phyloP scores from a whole-genome alignment of 2,329 filamentous ascomycete genomes.

The Xylaria sp. region DNA sequence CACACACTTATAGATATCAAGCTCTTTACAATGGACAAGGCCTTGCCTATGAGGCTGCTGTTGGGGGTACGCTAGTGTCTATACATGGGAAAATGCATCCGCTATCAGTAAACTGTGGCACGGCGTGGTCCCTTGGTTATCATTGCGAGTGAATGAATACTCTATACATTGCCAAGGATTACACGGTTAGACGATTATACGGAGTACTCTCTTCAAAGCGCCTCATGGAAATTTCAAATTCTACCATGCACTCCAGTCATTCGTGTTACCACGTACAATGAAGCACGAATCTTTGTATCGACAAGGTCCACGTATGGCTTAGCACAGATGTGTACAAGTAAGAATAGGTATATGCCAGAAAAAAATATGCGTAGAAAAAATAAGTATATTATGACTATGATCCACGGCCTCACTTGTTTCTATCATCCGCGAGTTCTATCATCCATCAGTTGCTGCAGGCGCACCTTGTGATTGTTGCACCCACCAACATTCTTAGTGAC shows the following conservation, averaged over 20 bases:
- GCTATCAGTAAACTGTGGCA: not conserved
- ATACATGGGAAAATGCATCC: not conserved
- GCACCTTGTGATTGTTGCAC: not conserved
- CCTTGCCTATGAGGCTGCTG: constrained; percentile 26
- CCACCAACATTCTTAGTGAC: not conserved
- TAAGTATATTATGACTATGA: constrained; percentile 22
- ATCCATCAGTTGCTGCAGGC: constrained; percentile 4
- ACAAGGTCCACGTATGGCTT: not conserved
- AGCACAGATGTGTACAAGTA: constrained; percentile 9
- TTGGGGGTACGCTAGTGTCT: not conserved
- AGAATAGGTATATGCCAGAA: not conserved
- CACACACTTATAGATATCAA: not conserved
- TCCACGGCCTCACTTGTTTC: not conserved
- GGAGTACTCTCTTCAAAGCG: constrained; percentile 3
- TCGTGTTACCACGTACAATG: not conserved
- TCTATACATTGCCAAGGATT: constrained; percentile 18
- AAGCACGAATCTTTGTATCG: constrained; percentile 11
- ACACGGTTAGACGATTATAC: constrained; percentile 27
- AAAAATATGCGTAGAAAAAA: not conserved
- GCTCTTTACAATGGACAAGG: not conserved
- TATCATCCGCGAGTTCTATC: not conserved
- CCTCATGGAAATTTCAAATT: constrained; percentile 27
- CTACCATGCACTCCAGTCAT: constrained; percentile 14
- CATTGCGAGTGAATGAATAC: constrained; percentile 8
- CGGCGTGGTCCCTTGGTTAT: not conserved